Evolutionary conservation across 228 moss, liverwort and hornwort genomes (phyloP).

Genomic region (Sphagnum magellanicum): DNA sequence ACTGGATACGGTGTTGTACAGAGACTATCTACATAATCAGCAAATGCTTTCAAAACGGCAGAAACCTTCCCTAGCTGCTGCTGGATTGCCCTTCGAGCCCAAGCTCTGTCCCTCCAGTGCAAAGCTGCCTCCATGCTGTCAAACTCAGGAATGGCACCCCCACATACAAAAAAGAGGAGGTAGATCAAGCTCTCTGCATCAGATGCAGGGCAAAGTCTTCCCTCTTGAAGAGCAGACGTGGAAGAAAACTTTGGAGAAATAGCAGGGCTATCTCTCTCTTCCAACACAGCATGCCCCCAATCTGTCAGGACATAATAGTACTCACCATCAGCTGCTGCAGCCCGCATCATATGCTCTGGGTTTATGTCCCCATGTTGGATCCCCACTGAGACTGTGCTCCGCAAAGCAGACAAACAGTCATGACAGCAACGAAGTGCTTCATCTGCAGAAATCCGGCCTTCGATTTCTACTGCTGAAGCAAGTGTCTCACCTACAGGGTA

Average conservation of each 20-base stretch:
- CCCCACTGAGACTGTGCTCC: slow-evolving; percentile 73
- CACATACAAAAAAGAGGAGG: slow-evolving; percentile 84
- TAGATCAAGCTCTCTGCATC: slow-evolving; percentile 96
- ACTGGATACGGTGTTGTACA: slow-evolving; percentile 98
- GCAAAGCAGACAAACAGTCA: slow-evolving; percentile 84
- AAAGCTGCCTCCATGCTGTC: slow-evolving; percentile 97
- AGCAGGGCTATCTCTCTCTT: slow-evolving; percentile 90
- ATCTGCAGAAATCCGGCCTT: slow-evolving; percentile 79
- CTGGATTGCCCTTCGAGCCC: slow-evolving; percentile 92
- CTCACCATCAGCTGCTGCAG: slow-evolving; percentile 85
- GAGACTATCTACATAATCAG: slow-evolving; percentile 93
- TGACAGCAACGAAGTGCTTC: slow-evolving; percentile 92
- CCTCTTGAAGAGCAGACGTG: slow-evolving; percentile 89
- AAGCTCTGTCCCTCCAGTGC: slow-evolving; percentile 91
- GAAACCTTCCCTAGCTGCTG: slow-evolving; percentile 93
- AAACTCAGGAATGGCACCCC: slow-evolving; percentile 87
- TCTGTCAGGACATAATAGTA: slow-evolving; percentile 84
- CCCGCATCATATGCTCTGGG: slow-evolving; percentile 95
- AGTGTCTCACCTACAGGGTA: slow-evolving; percentile 89
- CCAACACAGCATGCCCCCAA: slow-evolving; percentile 96
- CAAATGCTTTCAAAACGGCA: slow-evolving; percentile 92
- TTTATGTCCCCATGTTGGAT: slow-evolving; percentile 96
- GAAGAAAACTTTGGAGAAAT: slow-evolving; percentile 89
- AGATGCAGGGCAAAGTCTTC: slow-evolving; percentile 89
- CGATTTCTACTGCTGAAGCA: slow-evolving; percentile 75